Percentiles rank a stretch among this genome's conserved stretches.
Evolutionary conservation across 768 basidiomycete species (phyloP).

Genomic region (Boletellus ananiceps): DNA sequence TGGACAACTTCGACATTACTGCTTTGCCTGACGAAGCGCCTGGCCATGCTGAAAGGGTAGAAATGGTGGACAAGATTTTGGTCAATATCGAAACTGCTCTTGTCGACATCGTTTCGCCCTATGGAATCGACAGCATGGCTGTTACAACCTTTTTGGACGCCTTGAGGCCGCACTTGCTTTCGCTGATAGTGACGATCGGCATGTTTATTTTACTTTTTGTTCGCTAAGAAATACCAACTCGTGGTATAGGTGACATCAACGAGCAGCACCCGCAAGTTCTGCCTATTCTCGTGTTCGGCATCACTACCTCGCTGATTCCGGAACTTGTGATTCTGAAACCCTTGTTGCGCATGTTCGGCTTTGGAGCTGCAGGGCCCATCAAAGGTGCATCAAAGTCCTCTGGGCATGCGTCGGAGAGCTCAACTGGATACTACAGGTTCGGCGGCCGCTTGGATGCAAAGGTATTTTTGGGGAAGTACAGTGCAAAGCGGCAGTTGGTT

Average conservation of each 20-base stretch:
- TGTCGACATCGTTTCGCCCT: background rate
- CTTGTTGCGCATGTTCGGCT: slow-evolving; percentile 11
- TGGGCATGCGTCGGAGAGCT: background rate
- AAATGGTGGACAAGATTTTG: slow-evolving; percentile 8
- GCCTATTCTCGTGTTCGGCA: background rate
- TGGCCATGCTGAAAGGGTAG: background rate
- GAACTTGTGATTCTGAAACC: slow-evolving; percentile 13
- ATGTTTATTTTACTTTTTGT: background rate
- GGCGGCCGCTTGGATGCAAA: slow-evolving; percentile 10
- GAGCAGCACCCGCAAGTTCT: slow-evolving; percentile 8
- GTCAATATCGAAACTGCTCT: slow-evolving; percentile 2
- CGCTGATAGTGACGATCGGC: slow-evolving; percentile 10
- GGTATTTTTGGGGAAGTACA: background rate
- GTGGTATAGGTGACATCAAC: slow-evolving; percentile 9
- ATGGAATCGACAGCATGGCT: slow-evolving; percentile 6
- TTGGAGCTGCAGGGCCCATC: slow-evolving; percentile 11
- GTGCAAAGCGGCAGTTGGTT: slow-evolving; percentile 10
- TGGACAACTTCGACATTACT: slow-evolving; percentile 1
- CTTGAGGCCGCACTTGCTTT: slow-evolving; percentile 6
- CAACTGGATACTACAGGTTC: slow-evolving; percentile 7
- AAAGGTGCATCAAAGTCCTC: slow-evolving; percentile 1
- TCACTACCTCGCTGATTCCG: slow-evolving; percentile 7
- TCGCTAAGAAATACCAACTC: background rate
- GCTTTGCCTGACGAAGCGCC: background rate
- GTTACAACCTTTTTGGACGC: background rate